phyloP scores from a whole-genome alignment of 495 filamentous ascomycete species.

The Trichoderma virens region DNA sequence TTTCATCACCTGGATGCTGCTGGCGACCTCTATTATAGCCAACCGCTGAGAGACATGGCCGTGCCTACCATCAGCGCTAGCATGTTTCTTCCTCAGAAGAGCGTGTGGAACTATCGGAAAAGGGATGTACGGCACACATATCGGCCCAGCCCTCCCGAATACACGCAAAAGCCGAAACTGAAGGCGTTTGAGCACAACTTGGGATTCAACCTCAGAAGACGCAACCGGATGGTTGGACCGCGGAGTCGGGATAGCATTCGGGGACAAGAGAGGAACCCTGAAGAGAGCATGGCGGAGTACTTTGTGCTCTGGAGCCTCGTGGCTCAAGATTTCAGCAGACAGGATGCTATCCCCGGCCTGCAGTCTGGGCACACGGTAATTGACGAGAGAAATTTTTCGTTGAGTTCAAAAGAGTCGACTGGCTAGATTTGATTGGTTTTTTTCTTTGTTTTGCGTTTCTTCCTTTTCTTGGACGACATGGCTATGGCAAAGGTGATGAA shows the following conservation, averaged over 20 bases:
- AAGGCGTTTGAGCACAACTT: background rate
- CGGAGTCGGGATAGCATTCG: constrained; percentile 4
- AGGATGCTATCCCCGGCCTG: constrained; percentile 5
- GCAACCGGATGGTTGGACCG: background rate
- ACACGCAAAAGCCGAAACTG: background rate
- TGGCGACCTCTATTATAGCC: constrained; percentile 50
- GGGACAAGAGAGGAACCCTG: constrained; percentile 3
- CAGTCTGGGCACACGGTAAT: constrained; percentile 12
- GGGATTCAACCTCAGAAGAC: background rate
- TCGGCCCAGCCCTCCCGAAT: background rate
- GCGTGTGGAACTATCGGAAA: constrained; percentile 45
- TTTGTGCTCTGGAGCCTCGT: constrained; percentile 8
- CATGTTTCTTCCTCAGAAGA: constrained; percentile 39
- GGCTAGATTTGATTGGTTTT: too few relatives aligned
- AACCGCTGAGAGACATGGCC: constrained; percentile 57
- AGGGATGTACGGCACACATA: constrained; percentile 16
- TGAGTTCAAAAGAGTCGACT: background rate
- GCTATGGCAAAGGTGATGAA: background rate
- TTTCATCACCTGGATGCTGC: constrained; percentile 51
- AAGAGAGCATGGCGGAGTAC: constrained; percentile 4
- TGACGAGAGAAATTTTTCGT: constrained; percentile 10
- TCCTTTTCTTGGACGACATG: background rate
- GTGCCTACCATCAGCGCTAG: constrained; percentile 49
- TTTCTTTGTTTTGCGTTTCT: background rate
- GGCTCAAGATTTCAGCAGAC: constrained; percentile 3